Conservation (phyloP, 345 rosid genomes). For the Punica granatum region DNA sequence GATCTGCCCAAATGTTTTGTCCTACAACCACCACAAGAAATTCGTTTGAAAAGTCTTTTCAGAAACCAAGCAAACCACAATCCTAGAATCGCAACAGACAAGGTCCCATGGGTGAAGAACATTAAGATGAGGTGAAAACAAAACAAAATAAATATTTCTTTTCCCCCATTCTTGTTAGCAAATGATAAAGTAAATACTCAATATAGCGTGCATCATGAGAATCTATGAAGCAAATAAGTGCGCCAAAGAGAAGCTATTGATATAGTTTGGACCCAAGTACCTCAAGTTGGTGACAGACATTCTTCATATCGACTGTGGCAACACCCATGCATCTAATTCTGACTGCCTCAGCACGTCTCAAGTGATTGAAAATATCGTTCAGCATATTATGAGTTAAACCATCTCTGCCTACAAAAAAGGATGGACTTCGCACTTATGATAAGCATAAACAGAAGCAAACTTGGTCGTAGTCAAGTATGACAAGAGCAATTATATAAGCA, state of each 20-base stretch:
- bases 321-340: slow-evolving; percentile 86
- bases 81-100: background rate
- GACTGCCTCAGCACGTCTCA: slow-evolving; percentile 73
- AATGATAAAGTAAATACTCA: background rate
- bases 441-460: background rate
- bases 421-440: background rate
- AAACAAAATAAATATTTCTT: background rate
- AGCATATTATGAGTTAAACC: slow-evolving; percentile 96
- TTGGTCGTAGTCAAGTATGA: background rate
- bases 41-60: slow-evolving; percentile 1
- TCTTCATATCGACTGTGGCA: slow-evolving; percentile 87
- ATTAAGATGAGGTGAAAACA: background rate
- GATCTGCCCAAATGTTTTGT: slow-evolving; percentile 65
- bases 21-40: slow-evolving; percentile 26
- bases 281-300: slow-evolving; percentile 79
- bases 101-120: background rate
- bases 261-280: slow-evolving; percentile 19
- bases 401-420: slow-evolving; percentile 60
- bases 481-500: background rate
- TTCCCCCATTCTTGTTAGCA: background rate
- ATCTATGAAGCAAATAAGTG: background rate
- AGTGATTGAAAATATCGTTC: slow-evolving; percentile 77
- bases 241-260: background rate
- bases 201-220: background rate
- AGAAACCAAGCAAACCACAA: background rate